phyloP scores from a whole-genome alignment of 1,284 basidiomycete species.

The Trametes hirsuta region DNA sequence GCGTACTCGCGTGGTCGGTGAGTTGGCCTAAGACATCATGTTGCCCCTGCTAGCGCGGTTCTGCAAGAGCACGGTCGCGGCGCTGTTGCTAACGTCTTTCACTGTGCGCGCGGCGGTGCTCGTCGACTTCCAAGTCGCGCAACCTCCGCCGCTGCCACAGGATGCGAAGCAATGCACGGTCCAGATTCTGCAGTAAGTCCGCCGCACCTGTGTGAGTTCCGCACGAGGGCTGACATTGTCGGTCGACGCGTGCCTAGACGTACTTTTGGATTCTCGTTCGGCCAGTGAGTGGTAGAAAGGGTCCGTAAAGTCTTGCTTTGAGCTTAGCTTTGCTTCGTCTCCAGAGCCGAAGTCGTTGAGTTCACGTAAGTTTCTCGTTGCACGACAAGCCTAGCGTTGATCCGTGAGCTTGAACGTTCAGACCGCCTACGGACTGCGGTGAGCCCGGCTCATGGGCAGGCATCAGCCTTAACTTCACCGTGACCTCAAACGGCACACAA shows the following conservation, averaged over 20 bases:
- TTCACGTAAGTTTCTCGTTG: constrained; percentile 50
- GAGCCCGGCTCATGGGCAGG: constrained; percentile 73
- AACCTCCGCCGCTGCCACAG: constrained; percentile 66
- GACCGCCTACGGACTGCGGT: constrained; percentile 77
- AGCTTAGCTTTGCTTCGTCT: background rate
- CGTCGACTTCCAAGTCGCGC: constrained; percentile 73
- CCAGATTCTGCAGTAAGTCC: constrained; percentile 63
- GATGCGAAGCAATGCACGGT: constrained; percentile 64
- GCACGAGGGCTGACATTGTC: background rate
- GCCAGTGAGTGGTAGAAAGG: constrained; percentile 47
- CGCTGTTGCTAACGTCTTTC: constrained; percentile 20
- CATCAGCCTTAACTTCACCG: constrained; percentile 73
- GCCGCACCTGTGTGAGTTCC: background rate
- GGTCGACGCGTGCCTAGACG: constrained; percentile 43
- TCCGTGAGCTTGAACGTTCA: constrained; percentile 28
- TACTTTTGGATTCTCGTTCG: constrained; percentile 74
- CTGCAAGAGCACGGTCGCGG: constrained; percentile 17
- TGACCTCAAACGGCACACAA: constrained; percentile 79
- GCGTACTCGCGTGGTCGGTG: background rate
- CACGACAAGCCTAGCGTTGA: background rate
- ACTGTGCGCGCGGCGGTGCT: constrained; percentile 46
- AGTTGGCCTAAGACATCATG: background rate
- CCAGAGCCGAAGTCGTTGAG: constrained; percentile 66
- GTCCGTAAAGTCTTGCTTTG: background rate
- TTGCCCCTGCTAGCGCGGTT: constrained; percentile 8